Evolutionary conservation across 108 stramenopile species (phyloP).

Genomic region (Skeletonema costatum): DNA sequence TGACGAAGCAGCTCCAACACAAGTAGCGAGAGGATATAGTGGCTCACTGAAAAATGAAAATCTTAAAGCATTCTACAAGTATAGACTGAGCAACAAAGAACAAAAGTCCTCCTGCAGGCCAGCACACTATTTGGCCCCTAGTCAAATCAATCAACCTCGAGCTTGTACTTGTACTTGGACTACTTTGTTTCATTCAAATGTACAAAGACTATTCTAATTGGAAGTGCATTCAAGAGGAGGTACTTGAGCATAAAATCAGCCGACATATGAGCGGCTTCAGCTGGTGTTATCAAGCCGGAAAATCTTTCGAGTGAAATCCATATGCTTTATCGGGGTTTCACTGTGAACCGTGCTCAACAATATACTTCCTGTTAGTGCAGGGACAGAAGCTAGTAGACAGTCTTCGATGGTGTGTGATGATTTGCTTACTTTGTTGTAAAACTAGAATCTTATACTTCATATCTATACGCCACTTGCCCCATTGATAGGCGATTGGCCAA

Average conservation of each 20-base stretch:
- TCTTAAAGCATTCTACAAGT: slow-evolving; percentile 25
- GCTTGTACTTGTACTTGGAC: slow-evolving; percentile 34
- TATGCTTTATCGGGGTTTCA: slow-evolving; percentile 33
- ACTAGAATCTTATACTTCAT: too few species aligned
- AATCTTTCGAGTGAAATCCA: slow-evolving; percentile 26
- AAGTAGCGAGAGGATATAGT: slow-evolving; percentile 3
- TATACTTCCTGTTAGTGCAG: slow-evolving; percentile 31
- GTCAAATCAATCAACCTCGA: slow-evolving; percentile 37
- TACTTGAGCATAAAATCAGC: slow-evolving; percentile 22
- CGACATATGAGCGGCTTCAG: background rate
- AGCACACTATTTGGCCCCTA: slow-evolving; percentile 30
- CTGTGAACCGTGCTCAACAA: slow-evolving; percentile 28
- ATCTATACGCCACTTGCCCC: too few species aligned
- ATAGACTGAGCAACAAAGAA: slow-evolving; percentile 12
- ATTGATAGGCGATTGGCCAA: too few species aligned
- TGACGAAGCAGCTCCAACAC: slow-evolving; percentile 9
- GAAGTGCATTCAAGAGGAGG: slow-evolving; percentile 28
- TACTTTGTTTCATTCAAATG: slow-evolving; percentile 29
- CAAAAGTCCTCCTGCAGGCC: slow-evolving; percentile 4
- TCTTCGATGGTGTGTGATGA: too few species aligned
- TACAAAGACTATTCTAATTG: slow-evolving; percentile 38
- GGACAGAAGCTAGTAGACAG: too few species aligned
- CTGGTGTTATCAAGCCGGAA: slow-evolving; percentile 24
- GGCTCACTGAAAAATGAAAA: slow-evolving; percentile 10
- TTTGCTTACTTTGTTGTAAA: too few species aligned